These are phyloP conservation scores for Glarea lozoyensis DNA, from an alignment of 495 filamentous ascomycete genomes.

Conservation along the genomic window DNA sequence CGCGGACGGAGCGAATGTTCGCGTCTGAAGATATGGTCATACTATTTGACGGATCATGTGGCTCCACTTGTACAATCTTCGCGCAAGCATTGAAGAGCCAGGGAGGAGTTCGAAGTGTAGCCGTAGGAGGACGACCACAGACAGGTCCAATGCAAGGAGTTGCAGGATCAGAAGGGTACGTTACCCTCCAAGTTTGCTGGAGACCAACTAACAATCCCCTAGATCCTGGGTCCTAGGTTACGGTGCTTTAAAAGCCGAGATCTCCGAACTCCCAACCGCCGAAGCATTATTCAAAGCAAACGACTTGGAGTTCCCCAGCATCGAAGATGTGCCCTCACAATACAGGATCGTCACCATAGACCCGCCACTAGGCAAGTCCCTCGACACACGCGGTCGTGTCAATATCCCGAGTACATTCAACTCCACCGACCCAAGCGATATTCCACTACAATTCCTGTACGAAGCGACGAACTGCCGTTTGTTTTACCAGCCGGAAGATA, in stretches of 20 bases:
- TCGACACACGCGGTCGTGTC: not conserved
- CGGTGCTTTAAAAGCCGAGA: not conserved
- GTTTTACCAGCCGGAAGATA: not conserved
- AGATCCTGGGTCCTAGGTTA: not conserved
- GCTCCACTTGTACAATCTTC: constrained; percentile 53
- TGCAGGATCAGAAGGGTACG: constrained; percentile 43
- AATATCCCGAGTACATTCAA: not conserved
- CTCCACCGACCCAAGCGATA: not conserved
- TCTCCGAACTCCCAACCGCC: not conserved
- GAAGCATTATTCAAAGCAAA: not conserved
- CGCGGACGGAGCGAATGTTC: constrained; percentile 23
- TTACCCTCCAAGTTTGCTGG: no score
- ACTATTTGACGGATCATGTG: constrained; percentile 49
- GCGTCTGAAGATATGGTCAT: constrained; percentile 31
- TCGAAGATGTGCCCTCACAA: not conserved
- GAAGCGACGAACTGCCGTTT: not conserved
- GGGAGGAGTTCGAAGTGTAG: constrained; percentile 46
- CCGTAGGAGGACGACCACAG: constrained; percentile 45
- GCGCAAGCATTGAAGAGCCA: constrained; percentile 41
- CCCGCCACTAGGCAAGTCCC: not conserved
- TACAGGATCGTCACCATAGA: not conserved
- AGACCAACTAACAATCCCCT: not conserved
- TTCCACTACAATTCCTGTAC: not conserved
- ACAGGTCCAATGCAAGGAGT: constrained; percentile 48
- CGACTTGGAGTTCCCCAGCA: not conserved